These are phyloP conservation scores for Arbutus unedo DNA, from an alignment of 148 eudicot genomes.

Conservation along the genomic window DNA sequence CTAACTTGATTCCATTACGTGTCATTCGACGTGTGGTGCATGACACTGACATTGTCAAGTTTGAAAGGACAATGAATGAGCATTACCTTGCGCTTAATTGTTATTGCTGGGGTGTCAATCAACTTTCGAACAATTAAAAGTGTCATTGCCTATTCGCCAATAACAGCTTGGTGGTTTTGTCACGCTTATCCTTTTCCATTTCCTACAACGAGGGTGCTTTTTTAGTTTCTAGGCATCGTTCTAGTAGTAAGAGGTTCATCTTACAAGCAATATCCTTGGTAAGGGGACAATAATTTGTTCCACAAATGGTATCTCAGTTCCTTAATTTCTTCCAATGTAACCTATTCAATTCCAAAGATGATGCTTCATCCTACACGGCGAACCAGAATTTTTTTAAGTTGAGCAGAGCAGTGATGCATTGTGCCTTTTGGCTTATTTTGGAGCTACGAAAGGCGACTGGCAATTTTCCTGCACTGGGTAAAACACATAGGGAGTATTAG, in stretches of 20 bases:
- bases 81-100: conserved; percentile 4
- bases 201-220: conserved; percentile 26
- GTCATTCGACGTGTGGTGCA: conserved; percentile 13
- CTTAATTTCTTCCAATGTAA: conserved; percentile 14
- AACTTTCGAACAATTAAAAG: conserved; percentile 29
- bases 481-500: conserved; percentile 58
- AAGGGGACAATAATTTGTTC: conserved; percentile 23
- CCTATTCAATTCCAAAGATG: conserved; percentile 33
- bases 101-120: conserved; percentile 16
- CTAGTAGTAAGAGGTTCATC: conserved; percentile 29
- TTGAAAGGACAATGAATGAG: conserved; percentile 14
- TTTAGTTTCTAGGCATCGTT: conserved; percentile 34
- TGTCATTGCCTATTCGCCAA: conserved; percentile 24
- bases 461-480: conserved; percentile 53
- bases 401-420: conserved; percentile 38
- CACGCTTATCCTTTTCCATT: conserved; percentile 20
- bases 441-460: conserved; percentile 53
- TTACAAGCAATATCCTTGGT: conserved; percentile 28
- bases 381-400: conserved; percentile 47
- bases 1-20: conserved; percentile 2
- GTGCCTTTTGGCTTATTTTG: conserved; percentile 38
- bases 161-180: conserved; percentile 18
- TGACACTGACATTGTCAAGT: not conserved
- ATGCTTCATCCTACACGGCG: conserved; percentile 35
- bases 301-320: conserved; percentile 13